Percentiles rank a stretch among this genome's conserved stretches.
Conservation (phyloP, 2,329 filamentous ascomycete species). For the Verticillium longisporum region DNA sequence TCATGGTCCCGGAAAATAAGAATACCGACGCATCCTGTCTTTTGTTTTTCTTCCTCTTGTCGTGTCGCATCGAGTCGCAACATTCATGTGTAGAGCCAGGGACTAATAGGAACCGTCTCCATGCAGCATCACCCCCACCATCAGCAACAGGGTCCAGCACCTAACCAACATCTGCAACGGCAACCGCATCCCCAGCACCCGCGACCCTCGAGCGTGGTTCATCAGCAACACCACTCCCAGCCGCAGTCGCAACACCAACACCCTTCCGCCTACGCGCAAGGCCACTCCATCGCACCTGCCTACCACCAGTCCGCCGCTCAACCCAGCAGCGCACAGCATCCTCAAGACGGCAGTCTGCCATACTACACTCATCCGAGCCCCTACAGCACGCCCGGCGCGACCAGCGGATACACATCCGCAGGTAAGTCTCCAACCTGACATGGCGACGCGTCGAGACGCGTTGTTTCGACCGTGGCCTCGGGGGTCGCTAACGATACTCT, state of each 20-base stretch:
- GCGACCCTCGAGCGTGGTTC: constrained; percentile 65
- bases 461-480: neutral
- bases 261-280: constrained; percentile 59
- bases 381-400: constrained; percentile 75
- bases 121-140: constrained; percentile 73
- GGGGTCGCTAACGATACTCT: constrained; percentile 10
- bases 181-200: constrained; percentile 57
- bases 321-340: constrained; percentile 52
- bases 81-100: constrained; percentile 18
- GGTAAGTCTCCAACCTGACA: constrained; percentile 48
- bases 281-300: constrained; percentile 56
- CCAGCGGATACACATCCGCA: constrained; percentile 80
- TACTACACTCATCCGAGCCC: constrained; percentile 76
- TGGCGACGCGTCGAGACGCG: constrained; percentile 7
- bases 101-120: constrained; percentile 55
- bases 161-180: constrained; percentile 59
- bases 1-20: constrained; percentile 38
- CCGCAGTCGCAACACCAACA: constrained; percentile 57
- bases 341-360: constrained; percentile 54
- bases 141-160: constrained; percentile 64
- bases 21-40: constrained; percentile 42
- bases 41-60: constrained; percentile 28
- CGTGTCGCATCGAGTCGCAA: constrained; percentile 19
- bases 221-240: constrained; percentile 65
- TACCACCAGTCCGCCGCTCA: constrained; percentile 60